Conservation (phyloP, 495 filamentous ascomycete genomes). For the Xylaria curta region DNA sequence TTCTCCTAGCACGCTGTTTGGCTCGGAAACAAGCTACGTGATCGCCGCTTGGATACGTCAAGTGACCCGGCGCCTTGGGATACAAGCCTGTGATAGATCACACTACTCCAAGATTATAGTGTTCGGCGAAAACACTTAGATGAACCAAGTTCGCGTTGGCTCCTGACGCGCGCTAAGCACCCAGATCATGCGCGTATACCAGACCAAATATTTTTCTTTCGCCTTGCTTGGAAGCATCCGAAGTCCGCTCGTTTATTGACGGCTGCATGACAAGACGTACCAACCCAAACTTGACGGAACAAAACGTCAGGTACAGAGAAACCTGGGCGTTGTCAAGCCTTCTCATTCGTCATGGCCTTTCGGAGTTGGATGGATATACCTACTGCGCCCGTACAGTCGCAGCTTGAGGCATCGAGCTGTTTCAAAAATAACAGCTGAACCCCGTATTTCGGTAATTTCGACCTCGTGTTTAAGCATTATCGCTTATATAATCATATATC, state of each 20-base stretch:
- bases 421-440: constrained; percentile 1
- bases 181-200: neutral
- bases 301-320: neutral
- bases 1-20: constrained; percentile 2
- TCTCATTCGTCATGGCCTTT: neutral
- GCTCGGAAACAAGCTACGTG: neutral
- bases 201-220: neutral
- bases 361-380: neutral
- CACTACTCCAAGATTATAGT: neutral
- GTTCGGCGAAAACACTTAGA: neutral
- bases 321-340: neutral
- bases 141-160: neutral
- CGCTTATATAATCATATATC: neutral
- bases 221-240: neutral
- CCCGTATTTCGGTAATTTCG: constrained; percentile 3
- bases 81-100: constrained; percentile 8
- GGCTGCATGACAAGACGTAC: neutral
- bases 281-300: neutral
- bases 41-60: constrained; percentile 15
- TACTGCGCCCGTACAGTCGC: neutral
- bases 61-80: constrained; percentile 14
- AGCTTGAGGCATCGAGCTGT: neutral
- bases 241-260: neutral
- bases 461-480: neutral
- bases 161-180: neutral